phyloP scores from a whole-genome alignment of 306 rosid genomes.

The Alnus rubra region DNA sequence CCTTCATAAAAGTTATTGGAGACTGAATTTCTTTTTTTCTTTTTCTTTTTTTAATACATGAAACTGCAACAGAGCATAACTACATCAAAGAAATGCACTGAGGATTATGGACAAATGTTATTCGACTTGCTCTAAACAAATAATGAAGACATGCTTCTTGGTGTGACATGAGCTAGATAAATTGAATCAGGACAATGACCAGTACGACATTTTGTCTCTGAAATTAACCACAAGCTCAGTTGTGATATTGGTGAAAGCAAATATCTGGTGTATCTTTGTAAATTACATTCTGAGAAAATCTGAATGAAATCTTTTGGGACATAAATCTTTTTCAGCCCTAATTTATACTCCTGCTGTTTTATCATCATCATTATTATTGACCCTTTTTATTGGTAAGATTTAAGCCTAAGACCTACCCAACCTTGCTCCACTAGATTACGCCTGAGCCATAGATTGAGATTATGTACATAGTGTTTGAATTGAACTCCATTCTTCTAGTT shows the following conservation, averaged over 20 bases:
- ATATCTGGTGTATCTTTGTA: slow-evolving; percentile 5
- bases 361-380: background rate
- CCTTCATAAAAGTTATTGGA: background rate
- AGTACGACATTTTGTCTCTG: slow-evolving; percentile 5
- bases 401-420: background rate
- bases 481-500: background rate
- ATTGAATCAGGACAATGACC: slow-evolving; percentile 14
- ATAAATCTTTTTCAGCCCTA: background rate
- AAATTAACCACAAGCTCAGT: background rate
- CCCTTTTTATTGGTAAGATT: background rate
- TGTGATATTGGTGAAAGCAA: background rate
- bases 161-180: slow-evolving; percentile 20
- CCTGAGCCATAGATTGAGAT: background rate
- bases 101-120: slow-evolving; percentile 19
- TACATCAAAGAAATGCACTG: slow-evolving; percentile 3
- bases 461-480: background rate
- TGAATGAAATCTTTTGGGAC: background rate
- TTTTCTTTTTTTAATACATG: slow-evolving; percentile 6
- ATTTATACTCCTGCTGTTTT: background rate
- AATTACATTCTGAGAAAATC: background rate
- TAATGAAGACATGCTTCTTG: slow-evolving; percentile 23
- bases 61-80: slow-evolving; percentile 27
- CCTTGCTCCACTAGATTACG: background rate
- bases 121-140: slow-evolving; percentile 23
- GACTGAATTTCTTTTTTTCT: background rate